Base-by-base conservation (phyloP, 352 stramenopile species). In the Phytophthora pistaciae region DNA sequence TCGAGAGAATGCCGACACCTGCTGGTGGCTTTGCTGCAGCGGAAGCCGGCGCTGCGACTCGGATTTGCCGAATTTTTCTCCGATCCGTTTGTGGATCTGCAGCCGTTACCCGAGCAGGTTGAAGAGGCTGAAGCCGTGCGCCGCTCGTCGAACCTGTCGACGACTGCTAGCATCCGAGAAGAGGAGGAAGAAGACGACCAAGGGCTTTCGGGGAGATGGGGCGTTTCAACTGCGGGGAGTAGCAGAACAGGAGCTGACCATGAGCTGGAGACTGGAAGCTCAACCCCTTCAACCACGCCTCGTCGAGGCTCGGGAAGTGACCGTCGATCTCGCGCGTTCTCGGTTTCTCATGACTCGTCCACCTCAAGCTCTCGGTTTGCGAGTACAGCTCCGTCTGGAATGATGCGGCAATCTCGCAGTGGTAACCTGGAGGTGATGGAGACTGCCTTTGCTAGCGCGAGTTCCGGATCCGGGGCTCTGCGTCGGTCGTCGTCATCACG, bases 21-120 rank as follows among this genome's bases (percentile, higher is more conserved):
- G 56, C 76, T 91, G 21, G 69, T 74, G 5, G 82, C 80, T 23
- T 82, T 98, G 27, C 75, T 99, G 31, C 92, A 97, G 70, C 85
- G 93, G 25, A 95, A 96, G 49, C 94, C 93, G 16, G 72, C 90
- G 25, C 91, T 74, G 60, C 84, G 96, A 46, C 93, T 96, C 62
- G 85, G 87, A 57, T 99, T 98, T 84, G 90, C 92, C 40, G 86
- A 96, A 38, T 99, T 99, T 80, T 98, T 98, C 66, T 56, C 70
- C 18, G 73, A 91, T 64, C 74, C 76, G 42, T 92, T 92, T 69
- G 80, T 94, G n/a, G 80, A 82, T 55, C 64, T 65, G 69, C 70
- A 55, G 33, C 57, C 36, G 44, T 63, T 70, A 42, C 54, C 67
- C 14, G 72, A 77, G 48, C 58, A 79, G 29, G 27, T 66, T 23